Evolutionary conservation across 2,329 filamentous ascomycete species (phyloP).

Genomic region (Arthrobotrys iridis): DNA sequence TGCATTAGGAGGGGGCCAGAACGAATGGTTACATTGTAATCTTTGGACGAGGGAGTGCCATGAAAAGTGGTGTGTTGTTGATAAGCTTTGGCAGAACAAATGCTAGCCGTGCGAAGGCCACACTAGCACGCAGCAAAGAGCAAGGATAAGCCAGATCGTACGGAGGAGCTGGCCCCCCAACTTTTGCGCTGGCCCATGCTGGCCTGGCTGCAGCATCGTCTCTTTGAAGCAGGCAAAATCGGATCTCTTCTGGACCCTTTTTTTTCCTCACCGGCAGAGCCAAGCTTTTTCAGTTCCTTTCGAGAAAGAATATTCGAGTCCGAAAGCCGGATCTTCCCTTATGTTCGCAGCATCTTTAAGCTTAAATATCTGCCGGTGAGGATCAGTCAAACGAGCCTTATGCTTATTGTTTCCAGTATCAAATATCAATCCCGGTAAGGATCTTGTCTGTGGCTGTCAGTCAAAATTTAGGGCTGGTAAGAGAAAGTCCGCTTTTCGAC

Average conservation of each 20-base stretch:
- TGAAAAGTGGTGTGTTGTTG: slow-evolving; percentile 43
- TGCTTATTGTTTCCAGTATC: slow-evolving; percentile 6
- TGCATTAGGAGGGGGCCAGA: slow-evolving; percentile 31
- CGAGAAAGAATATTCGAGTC: slow-evolving; percentile 2
- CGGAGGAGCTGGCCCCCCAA: slow-evolving; percentile 15
- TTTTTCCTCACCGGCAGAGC: slow-evolving; percentile 13
- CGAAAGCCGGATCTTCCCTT: slow-evolving; percentile 25
- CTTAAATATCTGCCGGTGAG: slow-evolving; percentile 41
- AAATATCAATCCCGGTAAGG: neutral
- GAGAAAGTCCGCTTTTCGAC: slow-evolving; percentile 11
- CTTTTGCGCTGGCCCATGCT: neutral
- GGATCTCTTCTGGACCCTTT: slow-evolving; percentile 2
- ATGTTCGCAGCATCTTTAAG: slow-evolving; percentile 27
- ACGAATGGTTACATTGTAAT: slow-evolving; percentile 54
- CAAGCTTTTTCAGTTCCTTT: slow-evolving; percentile 28
- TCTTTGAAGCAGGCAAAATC: neutral
- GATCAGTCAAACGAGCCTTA: slow-evolving; percentile 1
- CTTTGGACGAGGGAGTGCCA: slow-evolving; percentile 14
- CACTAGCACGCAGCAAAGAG: slow-evolving; percentile 9
- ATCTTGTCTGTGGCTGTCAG: slow-evolving; percentile 11
- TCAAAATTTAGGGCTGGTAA: neutral
- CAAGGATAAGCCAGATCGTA: slow-evolving; percentile 1
- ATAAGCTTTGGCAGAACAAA: slow-evolving; percentile 47
- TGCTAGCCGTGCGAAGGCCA: slow-evolving; percentile 8
- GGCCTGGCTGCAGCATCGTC: slow-evolving; percentile 10